Evolutionary conservation across 352 stramenopile genomes (phyloP).

Genomic region (Nothophytophthora sp.): DNA sequence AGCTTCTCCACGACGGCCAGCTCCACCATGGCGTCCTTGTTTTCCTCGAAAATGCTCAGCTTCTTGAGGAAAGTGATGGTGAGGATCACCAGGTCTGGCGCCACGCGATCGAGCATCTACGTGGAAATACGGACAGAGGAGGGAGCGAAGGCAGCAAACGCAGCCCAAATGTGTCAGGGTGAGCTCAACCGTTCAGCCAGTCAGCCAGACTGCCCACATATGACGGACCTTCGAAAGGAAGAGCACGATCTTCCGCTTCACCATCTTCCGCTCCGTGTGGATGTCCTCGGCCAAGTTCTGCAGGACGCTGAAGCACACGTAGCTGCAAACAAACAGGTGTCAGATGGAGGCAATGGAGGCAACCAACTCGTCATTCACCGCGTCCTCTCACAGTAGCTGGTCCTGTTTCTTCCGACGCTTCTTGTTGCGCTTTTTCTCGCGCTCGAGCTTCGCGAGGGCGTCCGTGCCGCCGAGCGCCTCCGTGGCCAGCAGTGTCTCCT

Average conservation of each 20-base stretch:
- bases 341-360: no score
- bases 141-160: constrained; percentile 7
- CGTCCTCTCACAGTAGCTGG: constrained; percentile 78
- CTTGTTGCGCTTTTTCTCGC: constrained; percentile 86
- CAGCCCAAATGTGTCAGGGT: no score
- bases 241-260: constrained; percentile 91
- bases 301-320: constrained; percentile 93
- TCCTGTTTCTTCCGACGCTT: constrained; percentile 93
- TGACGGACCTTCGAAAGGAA: constrained; percentile 75
- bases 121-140: no score
- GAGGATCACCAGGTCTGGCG: constrained; percentile 89
- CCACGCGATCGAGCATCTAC: constrained; percentile 87
- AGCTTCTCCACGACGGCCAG: constrained; percentile 76
- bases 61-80: constrained; percentile 94
- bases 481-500: constrained; percentile 58
- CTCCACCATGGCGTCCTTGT: constrained; percentile 93
- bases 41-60: constrained; percentile 95
- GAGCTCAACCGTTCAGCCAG: no score
- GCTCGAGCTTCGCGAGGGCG: constrained; percentile 68
- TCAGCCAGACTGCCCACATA: neutral
- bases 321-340: constrained; percentile 29
- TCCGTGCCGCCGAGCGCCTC: no score
- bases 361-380: no score
- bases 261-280: constrained; percentile 95
- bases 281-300: constrained; percentile 95